Percentiles rank a stretch among this genome's conserved stretches.
phyloP scores from a whole-genome alignment of 768 basidiomycete species.

The Suillus sp. region DNA sequence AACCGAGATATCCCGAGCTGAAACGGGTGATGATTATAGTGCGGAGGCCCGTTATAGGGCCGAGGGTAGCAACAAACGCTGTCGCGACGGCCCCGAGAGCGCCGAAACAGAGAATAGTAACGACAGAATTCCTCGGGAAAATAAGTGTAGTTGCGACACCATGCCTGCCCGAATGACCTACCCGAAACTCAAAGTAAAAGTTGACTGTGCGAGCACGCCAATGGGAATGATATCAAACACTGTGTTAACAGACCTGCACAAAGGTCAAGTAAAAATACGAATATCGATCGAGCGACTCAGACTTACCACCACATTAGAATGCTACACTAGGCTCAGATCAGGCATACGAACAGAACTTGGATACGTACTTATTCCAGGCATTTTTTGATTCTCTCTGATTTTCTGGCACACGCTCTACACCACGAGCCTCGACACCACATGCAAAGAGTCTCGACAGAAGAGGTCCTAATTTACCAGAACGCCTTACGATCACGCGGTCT shows the following conservation, averaged over 20 bases:
- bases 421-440: conserved; percentile 54
- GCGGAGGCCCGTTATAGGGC: conserved; percentile 53
- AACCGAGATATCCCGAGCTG: conserved; percentile 51
- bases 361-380: conserved; percentile 45
- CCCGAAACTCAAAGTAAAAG: conserved; percentile 50
- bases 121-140: conserved; percentile 41
- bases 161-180: conserved; percentile 24
- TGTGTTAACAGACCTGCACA: conserved; percentile 47
- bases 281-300: no score
- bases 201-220: conserved; percentile 49
- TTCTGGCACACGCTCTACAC: conserved; percentile 57
- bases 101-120: conserved; percentile 47
- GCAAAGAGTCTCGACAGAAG: conserved; percentile 43
- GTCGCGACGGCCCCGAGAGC: conserved; percentile 44
- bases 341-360: conserved; percentile 3
- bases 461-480: conserved; percentile 34
- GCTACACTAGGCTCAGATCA: conserved; percentile 24
- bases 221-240: conserved; percentile 52
- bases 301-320: conserved; percentile 49
- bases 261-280: no score
- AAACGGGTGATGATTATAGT: conserved; percentile 56
- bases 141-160: conserved; percentile 4
- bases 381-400: conserved; percentile 46
- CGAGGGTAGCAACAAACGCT: conserved; percentile 55
- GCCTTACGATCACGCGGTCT: conserved; percentile 29